phyloP scores from a whole-genome alignment of 2,329 filamentous ascomycete genomes.

The Microdochium paspali region DNA sequence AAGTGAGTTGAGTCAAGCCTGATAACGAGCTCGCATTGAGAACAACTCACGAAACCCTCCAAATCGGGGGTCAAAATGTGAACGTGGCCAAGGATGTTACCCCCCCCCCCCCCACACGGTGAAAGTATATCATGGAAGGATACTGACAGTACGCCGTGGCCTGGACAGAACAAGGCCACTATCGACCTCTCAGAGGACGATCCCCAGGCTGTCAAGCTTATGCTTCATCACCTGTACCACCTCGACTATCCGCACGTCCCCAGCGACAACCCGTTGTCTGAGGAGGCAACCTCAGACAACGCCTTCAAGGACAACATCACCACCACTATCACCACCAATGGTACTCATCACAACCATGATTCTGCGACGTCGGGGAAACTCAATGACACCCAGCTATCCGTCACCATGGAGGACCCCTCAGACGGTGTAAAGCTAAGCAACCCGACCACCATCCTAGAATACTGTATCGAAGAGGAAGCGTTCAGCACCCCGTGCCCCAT shows the following conservation, averaged over 20 bases:
- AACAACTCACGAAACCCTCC: no score
- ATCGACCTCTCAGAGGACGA: conserved; percentile 7
- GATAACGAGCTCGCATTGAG: no score
- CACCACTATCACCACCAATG: not conserved
- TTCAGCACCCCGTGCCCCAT: no score
- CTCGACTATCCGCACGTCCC: conserved; percentile 8
- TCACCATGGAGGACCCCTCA: not conserved
- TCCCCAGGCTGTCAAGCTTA: conserved; percentile 5
- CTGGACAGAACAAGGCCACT: not conserved
- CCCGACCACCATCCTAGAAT: not conserved
- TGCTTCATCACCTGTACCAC: conserved; percentile 10
- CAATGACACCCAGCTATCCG: not conserved
- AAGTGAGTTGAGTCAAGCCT: no score
- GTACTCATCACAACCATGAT: not conserved
- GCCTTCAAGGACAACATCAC: not conserved
- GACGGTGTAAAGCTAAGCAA: not conserved
- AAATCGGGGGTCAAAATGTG: not conserved
- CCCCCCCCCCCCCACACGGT: not conserved
- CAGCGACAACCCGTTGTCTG: no score
- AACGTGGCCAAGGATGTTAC: not conserved
- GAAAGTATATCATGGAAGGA: no score
- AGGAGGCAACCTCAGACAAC: no score
- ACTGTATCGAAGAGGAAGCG: conserved; percentile 3
- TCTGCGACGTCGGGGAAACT: no score
- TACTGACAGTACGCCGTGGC: not conserved